Conservation (phyloP, 768 basidiomycete species). For the Mycena pura region DNA sequence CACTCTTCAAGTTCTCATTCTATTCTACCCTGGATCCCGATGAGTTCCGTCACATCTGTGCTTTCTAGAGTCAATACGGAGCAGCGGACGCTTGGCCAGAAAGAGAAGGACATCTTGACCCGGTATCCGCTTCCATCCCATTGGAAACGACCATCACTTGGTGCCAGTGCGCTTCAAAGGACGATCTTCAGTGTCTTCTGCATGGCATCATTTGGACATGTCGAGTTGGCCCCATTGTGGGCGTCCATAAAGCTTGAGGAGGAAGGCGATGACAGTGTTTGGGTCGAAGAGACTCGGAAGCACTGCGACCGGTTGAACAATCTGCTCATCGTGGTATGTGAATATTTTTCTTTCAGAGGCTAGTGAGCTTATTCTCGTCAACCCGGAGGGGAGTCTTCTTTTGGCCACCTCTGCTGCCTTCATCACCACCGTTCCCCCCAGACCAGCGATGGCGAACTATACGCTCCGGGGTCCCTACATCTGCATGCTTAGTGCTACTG, state of each 20-base stretch:
- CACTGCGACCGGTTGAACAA: conserved; percentile 9
- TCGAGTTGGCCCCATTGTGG: neutral
- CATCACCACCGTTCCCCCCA: conserved; percentile 8
- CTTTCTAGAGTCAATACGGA: too few relatives aligned
- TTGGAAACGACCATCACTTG: neutral
- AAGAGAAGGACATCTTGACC: neutral
- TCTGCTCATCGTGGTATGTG: conserved; percentile 1
- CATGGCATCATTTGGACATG: neutral
- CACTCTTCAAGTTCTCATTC: too few relatives aligned
- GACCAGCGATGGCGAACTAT: neutral
- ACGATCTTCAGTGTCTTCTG: neutral
- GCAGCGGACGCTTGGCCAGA: neutral
- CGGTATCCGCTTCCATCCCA: neutral
- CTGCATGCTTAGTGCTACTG: conserved; percentile 3
- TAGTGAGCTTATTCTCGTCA: neutral
- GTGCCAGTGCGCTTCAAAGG: neutral
- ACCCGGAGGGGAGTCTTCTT: conserved; percentile 3
- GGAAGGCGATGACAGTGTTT: conserved; percentile 3
- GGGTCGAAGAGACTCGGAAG: neutral
- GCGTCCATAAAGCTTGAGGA: neutral
- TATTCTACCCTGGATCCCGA: too few relatives aligned
- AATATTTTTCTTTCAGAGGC: neutral
- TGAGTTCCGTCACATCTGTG: too few relatives aligned
- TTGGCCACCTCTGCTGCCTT: conserved; percentile 7
- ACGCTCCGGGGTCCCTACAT: conserved; percentile 10